Evolutionary conservation across 2,329 filamentous ascomycete genomes (phyloP), one percentile per base, ranked within the genome.

Genomic region (Teratosphaeria gauchensis): DNA sequence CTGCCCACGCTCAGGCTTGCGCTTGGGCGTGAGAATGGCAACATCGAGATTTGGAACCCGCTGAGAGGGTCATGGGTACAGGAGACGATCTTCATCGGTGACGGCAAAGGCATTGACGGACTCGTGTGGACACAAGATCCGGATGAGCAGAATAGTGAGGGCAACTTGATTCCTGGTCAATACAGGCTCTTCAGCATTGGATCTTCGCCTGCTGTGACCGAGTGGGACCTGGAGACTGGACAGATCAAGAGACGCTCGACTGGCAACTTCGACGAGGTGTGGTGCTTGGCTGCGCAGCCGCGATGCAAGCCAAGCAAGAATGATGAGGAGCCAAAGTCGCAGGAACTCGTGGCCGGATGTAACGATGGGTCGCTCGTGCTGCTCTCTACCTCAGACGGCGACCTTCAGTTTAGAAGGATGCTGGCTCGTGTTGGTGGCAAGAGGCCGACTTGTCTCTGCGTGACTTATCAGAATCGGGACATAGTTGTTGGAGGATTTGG

Each of bases 31-130:
- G 88, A 90, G 59, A 96, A 97, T 72, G 94, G 94, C 66, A 90
- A 96, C 70, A 94, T 99, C 66, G 94, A 99, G 76, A 91, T 99
- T 64, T 99, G 94, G 94, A 96, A 96, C 73, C 91, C 92, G 2
- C 77, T 86, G 57, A 84, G 83, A 63, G 90, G 89, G 16, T 78
- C 81, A 62, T 99, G 94, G 94, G 83, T 90, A 63, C 94, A 97
- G 72, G 94, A 99, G 77, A 85, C 85, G 46, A 85, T 92, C 61
- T 86, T 97, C 55, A 59, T 56, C 6, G 91, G 90, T 55, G 86
- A 88, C 67, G 89, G 91, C 67, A 83, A 91, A 63, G 95, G 88
- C 69, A 87, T 96, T 62, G 94, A 99, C 75, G 90, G 90, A 7
- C 80, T 99, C 30, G 87, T 87, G 48, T 99, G 94, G 94, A 90